phyloP scores from a whole-genome alignment of 2,329 filamentous ascomycete species.

The Penicillium italicum region DNA sequence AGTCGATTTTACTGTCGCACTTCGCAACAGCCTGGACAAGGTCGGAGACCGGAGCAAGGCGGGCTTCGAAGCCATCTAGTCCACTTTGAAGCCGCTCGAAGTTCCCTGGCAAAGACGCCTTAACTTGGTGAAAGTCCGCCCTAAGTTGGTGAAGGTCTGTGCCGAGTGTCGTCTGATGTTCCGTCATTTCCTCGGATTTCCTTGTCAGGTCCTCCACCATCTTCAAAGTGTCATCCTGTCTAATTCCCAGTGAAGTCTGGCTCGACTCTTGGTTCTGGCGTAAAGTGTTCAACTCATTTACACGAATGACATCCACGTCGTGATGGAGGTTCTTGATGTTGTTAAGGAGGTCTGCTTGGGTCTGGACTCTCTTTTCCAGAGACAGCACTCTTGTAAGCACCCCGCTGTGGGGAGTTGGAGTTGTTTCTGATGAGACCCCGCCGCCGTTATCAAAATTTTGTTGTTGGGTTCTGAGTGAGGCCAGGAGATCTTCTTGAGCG shows the following conservation, averaged over 20 bases:
- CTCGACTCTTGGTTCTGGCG: neutral
- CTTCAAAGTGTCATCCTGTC: neutral
- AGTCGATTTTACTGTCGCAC: conserved; percentile 9
- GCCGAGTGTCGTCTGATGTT: neutral
- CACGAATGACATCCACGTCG: neutral
- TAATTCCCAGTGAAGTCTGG: neutral
- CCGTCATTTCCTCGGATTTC: neutral
- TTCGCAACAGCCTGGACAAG: neutral
- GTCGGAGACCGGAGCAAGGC: neutral
- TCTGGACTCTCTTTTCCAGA: neutral
- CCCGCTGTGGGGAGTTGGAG: neutral
- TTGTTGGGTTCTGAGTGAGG: neutral
- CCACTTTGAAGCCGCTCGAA: neutral
- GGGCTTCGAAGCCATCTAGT: neutral
- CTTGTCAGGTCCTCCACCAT: neutral
- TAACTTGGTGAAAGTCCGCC: neutral
- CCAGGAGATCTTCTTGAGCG: neutral
- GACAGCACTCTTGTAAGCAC: neutral
- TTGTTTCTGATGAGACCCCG: neutral
- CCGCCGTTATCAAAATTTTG: neutral
- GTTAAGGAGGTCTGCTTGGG: neutral
- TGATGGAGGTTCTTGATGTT: neutral
- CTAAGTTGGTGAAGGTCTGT: neutral
- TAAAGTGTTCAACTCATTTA: neutral
- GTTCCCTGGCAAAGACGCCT: neutral